phyloP scores from a whole-genome alignment of 108 stramenopile genomes.

The Fragilaria crotonensis region DNA sequence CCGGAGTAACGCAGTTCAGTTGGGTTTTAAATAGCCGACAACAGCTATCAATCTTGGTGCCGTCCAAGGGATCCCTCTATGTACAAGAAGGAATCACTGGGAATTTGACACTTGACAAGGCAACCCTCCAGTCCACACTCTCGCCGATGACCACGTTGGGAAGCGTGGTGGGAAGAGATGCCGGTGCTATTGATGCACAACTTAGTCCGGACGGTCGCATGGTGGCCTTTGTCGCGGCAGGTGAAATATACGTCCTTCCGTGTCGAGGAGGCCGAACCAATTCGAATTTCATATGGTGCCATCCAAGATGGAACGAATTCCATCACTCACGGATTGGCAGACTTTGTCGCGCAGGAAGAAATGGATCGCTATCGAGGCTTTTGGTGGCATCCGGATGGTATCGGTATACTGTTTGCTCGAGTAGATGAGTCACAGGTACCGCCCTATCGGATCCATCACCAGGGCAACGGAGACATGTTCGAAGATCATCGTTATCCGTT shows the following conservation, averaged over 20 bases:
- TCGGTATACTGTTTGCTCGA: constrained; percentile 52
- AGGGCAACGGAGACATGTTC: constrained; percentile 38
- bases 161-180: constrained; percentile 5
- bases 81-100: constrained; percentile 45
- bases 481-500: constrained; percentile 95
- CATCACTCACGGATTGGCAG: constrained; percentile 85
- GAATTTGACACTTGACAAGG: constrained; percentile 4
- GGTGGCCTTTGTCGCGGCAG: constrained; percentile 53
- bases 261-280: not conserved
- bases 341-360: constrained; percentile 93
- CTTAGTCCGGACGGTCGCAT: constrained; percentile 52
- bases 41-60: constrained; percentile 43
- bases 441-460: constrained; percentile 78
- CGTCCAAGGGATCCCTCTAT: constrained; percentile 49
- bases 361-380: constrained; percentile 92
- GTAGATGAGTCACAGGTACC: constrained; percentile 86
- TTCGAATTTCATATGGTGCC: not conserved
- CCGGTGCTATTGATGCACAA: constrained; percentile 55
- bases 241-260: constrained; percentile 44
- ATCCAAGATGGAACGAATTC: constrained; percentile 4
- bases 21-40: constrained; percentile 23
- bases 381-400: constrained; percentile 81
- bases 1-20: constrained; percentile 38
- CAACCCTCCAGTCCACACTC: not conserved
- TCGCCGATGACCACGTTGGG: constrained; percentile 2